phyloP scores from a whole-genome alignment of 2,329 filamentous ascomycete species.

The Clonostachys sp. region DNA sequence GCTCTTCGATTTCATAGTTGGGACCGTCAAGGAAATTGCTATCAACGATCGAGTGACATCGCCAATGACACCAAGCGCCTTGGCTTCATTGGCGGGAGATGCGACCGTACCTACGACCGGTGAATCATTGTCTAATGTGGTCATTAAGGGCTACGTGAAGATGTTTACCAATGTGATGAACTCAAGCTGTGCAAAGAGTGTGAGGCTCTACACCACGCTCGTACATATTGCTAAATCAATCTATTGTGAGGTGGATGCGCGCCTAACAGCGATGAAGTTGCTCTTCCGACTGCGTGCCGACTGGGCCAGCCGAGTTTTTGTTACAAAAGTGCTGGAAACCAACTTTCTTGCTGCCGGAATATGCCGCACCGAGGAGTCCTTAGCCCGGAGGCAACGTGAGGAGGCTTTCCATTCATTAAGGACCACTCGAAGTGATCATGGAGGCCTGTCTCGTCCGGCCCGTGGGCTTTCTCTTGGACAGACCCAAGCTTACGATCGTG shows the following conservation, averaged over 20 bases:
- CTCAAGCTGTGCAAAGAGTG: constrained; percentile 58
- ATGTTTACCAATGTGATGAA: constrained; percentile 75
- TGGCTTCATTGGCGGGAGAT: background rate
- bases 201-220: constrained; percentile 57
- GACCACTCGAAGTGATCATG: constrained; percentile 37
- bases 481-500: constrained; percentile 35
- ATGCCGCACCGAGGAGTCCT: constrained; percentile 55
- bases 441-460: constrained; percentile 27
- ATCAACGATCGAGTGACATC: constrained; percentile 40
- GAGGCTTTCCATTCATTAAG: constrained; percentile 42
- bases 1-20: constrained; percentile 55
- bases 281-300: constrained; percentile 82
- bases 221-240: constrained; percentile 58
- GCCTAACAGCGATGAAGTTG: constrained; percentile 70
- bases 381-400: constrained; percentile 44
- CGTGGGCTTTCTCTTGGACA: constrained; percentile 51
- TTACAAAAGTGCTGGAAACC: constrained; percentile 67
- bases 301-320: constrained; percentile 70
- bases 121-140: constrained; percentile 63
- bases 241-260: constrained; percentile 61
- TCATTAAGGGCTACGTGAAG: constrained; percentile 65
- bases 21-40: constrained; percentile 46
- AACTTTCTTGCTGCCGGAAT: constrained; percentile 68
- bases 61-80: constrained; percentile 15
- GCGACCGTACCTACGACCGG: background rate